Evolutionary conservation across 202 grass and related monocot species (phyloP), one percentile per base, ranked within the genome.

Genomic region (Musa balbisiana): DNA sequence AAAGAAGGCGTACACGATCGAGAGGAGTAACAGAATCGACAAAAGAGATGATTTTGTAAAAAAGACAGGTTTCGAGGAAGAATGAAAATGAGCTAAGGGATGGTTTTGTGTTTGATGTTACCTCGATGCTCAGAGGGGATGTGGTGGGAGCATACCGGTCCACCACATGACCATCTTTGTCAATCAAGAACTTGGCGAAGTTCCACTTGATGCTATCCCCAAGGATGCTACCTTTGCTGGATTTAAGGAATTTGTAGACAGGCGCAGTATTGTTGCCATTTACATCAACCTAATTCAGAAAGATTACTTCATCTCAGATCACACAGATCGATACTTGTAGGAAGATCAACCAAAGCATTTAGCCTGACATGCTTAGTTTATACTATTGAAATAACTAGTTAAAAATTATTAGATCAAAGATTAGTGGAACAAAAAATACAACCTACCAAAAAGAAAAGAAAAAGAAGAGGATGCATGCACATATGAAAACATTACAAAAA

Each of bases 141-240:
- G 83, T 92, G 16, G 73, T 84, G 0, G 89, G 85, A 55, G 89
- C 85, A 82, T 83, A 92, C 71, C 83, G 64, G 65, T 73, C 75
- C 15, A 86, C 60, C 65, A 92, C 78, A 11, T 78, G 84, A 27
- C 85, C 89, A 84, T 84, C 67, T 83, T 92, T 92, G 53, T 59
- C 75, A 1, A 92, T 81, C 69, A 92, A 84, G 74, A 92, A 92
- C 74, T 92, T 88, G 51, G 84, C 86, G 73, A 92, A 92, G 77
- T 92, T 88, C 89, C 89, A 92, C 80, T 92, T 92, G 78, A 92
- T 92, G 65, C 79, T 78, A 77, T 85, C 86, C 23, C 85, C 86
- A 71, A 85, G 62, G 53, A 85, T 83, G 49, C 85, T 86, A 69
- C 86, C 81, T 79, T 86, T 85, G 52, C 86, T 81, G 43, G 80